Base-by-base conservation (phyloP, 108 stramenopile species). In the Skeletonema grethae region DNA sequence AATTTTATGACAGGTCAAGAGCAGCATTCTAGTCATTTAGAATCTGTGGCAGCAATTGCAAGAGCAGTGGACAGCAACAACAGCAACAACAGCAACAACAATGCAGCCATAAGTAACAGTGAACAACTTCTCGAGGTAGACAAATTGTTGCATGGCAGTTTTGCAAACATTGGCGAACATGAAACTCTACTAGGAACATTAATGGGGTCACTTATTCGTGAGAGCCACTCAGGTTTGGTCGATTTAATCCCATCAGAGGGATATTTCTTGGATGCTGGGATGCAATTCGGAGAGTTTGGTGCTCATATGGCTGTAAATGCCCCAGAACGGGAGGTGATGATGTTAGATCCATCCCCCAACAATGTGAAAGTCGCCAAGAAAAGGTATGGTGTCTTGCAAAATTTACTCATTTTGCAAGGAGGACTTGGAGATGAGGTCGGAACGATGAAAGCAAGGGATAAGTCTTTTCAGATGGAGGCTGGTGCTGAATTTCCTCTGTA, bases 201-300 rank as follows among this genome's bases (percentile, higher is more conserved):
- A 7, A 13, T 67, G 7, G 66, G 25, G 12, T 16, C 31, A 7
- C 66, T 67, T 5, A 67, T 55, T 34, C 66, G 53, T 32, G 66
- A 67, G 31, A 55, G 53, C 18, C 11, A 22, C 2, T 41, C 43
- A 2, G 64, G 41, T 28, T 10, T 45, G 25, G 64, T 65, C 5
- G 68, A 62, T 62, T 39, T 70, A 25, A 64, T 70, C 18, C 69
- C 46, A 48, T 18, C 69, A 6, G 43, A 41, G 41, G 69, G 69
- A 31, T 45, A 10, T 8, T 62, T 70, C 30, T 48, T 70, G 24
- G 69, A 70, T 31, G 29, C 46, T 0, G 69, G 69, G 41, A 28
- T 20, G n/a, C 69, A 70, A 64, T 70, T 70, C 53, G 69, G 69
- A 6, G 69, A 70, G 30, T 32, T 36, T n/a, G 69, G 30, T 62